Base-by-base conservation (phyloP, 495 filamentous ascomycete genomes). In the Hypoxylon intermedium region DNA sequence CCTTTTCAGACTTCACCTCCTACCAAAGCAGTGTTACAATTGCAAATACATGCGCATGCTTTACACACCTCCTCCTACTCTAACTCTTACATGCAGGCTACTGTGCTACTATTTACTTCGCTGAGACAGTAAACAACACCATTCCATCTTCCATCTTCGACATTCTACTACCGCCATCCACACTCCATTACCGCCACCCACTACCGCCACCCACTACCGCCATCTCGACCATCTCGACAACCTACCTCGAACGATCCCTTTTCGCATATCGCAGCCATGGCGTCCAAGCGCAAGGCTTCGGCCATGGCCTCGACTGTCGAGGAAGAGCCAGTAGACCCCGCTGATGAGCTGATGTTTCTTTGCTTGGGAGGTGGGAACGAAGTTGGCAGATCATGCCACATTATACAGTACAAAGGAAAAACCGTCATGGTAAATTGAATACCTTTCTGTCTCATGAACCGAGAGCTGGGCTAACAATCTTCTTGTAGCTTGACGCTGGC, bases 321-420 rank as follows among this genome's bases (percentile, higher is more conserved):
- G 19, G 87, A 90, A 53, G 87, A 90, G 65, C 85, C 87, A 2
- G 86, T 88, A 7, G 88, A 92, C 50, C 87, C 89, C 2, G 69
- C 89, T 0, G 94, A 98, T 69, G 91, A 96, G 76, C 82, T 98
- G 47, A 89, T 88, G 74, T 98, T 98, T 69, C 83, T 96, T 45
- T 93, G 91, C 60, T 79, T 98, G 30, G 94, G 94, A 46, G 94
- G 94, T 54, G 93, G 94, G 31, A 98, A 97, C 71, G 94, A 98
- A 74, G 94, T 98, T 51, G 94, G 94, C 48, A 83, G 94, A 53
- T 97, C 94, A 55, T 98, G 94, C 75, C 94, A 98, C 72, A 96
- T 98, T 54, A 85, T 98, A 21, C 91, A 97, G 68, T 98, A 98
- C 82, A 98, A 98, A 70, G 94, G 94, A 15, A 98, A 98, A 70